These are phyloP conservation scores for Eucalyptus melliodora DNA, from an alignment of 345 rosid genomes.

Conservation along the genomic window DNA sequence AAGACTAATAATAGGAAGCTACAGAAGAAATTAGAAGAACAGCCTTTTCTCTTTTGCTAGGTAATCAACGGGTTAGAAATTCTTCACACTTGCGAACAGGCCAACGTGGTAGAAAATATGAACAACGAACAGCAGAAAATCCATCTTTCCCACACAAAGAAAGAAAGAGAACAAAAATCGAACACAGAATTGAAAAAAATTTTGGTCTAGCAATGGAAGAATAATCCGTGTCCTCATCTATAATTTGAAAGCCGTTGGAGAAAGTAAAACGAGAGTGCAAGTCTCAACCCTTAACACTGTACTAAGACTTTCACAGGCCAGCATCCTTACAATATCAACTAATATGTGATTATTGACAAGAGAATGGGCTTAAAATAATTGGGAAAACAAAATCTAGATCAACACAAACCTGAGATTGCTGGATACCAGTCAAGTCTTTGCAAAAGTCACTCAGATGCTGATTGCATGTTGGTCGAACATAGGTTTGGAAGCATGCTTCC, in stretches of 20 bases:
- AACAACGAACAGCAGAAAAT: neutral
- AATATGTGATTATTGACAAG: neutral
- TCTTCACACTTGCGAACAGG: neutral
- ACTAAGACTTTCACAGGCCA: neutral
- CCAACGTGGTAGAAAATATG: neutral
- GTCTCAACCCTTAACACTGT: neutral
- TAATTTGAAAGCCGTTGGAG: neutral
- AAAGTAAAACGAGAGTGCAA: neutral
- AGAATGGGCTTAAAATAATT: neutral
- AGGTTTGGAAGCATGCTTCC: slow-evolving; percentile 36
- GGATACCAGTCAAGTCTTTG: slow-evolving; percentile 38
- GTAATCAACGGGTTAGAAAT: neutral
- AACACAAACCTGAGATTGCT: slow-evolving; percentile 26
- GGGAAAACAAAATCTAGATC: neutral
- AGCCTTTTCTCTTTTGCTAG: neutral
- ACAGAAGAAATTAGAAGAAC: neutral
- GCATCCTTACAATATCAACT: neutral
- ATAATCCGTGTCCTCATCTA: neutral
- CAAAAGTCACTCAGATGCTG: slow-evolving; percentile 28
- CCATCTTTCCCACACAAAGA: neutral
- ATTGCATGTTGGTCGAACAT: slow-evolving; percentile 37
- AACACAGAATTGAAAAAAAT: neutral
- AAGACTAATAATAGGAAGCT: neutral
- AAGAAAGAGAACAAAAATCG: neutral
- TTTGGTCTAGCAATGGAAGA: neutral